Evolutionary conservation across 768 basidiomycete genomes (phyloP).

Genomic region (Boletus subcaerulescens): DNA sequence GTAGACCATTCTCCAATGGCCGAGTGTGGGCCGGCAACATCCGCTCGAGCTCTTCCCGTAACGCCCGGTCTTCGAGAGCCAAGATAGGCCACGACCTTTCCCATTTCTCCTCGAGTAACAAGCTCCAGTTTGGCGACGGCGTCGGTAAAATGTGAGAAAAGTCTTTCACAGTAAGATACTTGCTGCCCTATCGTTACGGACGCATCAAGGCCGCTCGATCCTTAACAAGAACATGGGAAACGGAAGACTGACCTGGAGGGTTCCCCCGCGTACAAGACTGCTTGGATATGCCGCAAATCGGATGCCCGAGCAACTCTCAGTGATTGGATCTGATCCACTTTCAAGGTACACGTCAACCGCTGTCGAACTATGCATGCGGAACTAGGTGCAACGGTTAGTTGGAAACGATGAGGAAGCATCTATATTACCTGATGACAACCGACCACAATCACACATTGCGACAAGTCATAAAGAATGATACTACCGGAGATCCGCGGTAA

Average conservation of each 20-base stretch:
- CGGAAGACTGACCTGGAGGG: slow-evolving; percentile 15
- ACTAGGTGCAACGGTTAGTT: slow-evolving; percentile 42
- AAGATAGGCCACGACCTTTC: slow-evolving; percentile 23
- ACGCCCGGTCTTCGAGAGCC: slow-evolving; percentile 12
- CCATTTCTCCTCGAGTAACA: slow-evolving; percentile 11
- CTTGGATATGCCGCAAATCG: slow-evolving; percentile 64
- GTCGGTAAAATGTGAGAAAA: slow-evolving; percentile 80
- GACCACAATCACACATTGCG: slow-evolving; percentile 60
- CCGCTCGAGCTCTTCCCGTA: slow-evolving; percentile 17
- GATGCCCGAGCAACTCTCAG: slow-evolving; percentile 68
- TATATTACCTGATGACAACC: slow-evolving; percentile 74
- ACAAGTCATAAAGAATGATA: slow-evolving; percentile 64
- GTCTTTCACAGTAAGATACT: slow-evolving; percentile 63
- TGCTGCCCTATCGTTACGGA: slow-evolving; percentile 27
- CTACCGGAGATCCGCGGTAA: slow-evolving; percentile 68
- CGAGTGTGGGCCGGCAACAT: slow-evolving; percentile 12
- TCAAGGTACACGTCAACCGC: slow-evolving; percentile 63
- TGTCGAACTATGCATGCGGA: slow-evolving; percentile 80
- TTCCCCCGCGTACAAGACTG: neutral
- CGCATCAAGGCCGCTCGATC: neutral
- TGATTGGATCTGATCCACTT: slow-evolving; percentile 70
- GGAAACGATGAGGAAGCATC: neutral
- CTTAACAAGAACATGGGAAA: neutral
- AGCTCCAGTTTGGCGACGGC: slow-evolving; percentile 74
- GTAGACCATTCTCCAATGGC: neutral